Evolutionary conservation across 2,329 filamentous ascomycete species (phyloP), one percentile per base, ranked within the genome.

Genomic region (Chaetothyriales sp.): DNA sequence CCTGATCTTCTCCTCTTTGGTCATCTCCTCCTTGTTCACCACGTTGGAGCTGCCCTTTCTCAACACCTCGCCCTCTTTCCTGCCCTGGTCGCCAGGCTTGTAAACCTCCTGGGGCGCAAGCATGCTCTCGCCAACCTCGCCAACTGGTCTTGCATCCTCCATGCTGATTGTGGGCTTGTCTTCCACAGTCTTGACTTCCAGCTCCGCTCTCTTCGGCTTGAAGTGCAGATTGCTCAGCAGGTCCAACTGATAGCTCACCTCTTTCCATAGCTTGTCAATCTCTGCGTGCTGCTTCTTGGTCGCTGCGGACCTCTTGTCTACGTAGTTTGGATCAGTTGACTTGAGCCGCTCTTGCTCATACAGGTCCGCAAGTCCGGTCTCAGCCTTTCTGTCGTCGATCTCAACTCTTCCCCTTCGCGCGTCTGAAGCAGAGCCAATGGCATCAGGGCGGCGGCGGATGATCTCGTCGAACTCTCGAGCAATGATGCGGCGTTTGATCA

Each of bases 71-170:
- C 53, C 47, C 10, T 46, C 51, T 20, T 43, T 47, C 12, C 69
- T 65, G 3, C 73, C 79, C 55, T 79, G 76, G 61, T 83, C 80
- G 54, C 81, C 80, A n/a, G 86, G 80, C 61, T 80, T 81, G 72
- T 96, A 98, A 22, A 98, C 76, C 67, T 98, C 92, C 64, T 96
- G 92, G 2, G 92, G 92, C 45, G 92, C 92, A 53, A 98, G 77
- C 72, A 84, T 84, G 62, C 82, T 85, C 12, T 75, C 74, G 52
- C 88, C 79, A 43, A 84, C 86, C 62, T 82, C 81, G 44, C 85
- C 84, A 15, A 84, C 83, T 6, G 92, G 90, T 61, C 94, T 84
- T 1, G 88, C 90, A 63, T 98, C 92, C 71, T 98, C 92, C 84
- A 96, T 94, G 58, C 79, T 77, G 57, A 96, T 82, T 2, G 86